A percentile compares a stretch with the other conserved stretches of the same genome.
Evolutionary conservation across 2,329 filamentous ascomycete species (phyloP).

Genomic region (Zasmidium citrigriseum): DNA sequence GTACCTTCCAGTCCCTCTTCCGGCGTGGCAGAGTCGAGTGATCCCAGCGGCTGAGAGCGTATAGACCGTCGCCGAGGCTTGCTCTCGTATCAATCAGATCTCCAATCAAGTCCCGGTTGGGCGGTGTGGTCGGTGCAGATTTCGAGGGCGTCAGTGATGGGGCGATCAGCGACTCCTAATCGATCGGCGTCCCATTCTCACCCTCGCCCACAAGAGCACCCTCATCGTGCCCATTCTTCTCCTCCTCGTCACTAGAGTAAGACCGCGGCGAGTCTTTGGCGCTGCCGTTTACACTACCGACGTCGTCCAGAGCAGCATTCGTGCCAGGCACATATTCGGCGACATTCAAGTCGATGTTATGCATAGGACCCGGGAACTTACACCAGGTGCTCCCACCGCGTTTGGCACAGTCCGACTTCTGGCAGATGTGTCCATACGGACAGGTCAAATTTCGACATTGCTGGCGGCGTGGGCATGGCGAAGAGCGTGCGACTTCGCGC

Average conservation of each 20-base stretch:
- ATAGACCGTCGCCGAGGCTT: no score
- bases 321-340: conserved; percentile 11
- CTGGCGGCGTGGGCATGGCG: conserved; percentile 44
- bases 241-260: background rate
- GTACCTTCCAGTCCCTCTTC: no score
- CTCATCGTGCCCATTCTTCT: no score
- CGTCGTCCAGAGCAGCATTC: background rate
- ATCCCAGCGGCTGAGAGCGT: no score
- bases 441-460: conserved; percentile 48
- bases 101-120: no score
- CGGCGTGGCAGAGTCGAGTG: no score
- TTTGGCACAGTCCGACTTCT: conserved; percentile 33
- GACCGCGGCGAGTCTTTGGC: background rate
- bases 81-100: no score
- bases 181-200: no score
- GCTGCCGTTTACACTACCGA: background rate
- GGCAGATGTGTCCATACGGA: conserved; percentile 50
- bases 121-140: no score
- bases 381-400: conserved; percentile 30
- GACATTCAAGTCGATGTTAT: conserved; percentile 18
- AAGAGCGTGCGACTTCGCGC: conserved; percentile 46
- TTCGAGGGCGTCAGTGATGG: no score
- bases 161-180: no score
- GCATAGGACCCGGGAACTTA: conserved; percentile 21
- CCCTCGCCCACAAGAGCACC: no score